phyloP scores from a whole-genome alignment of 2,329 filamentous ascomycete genomes.

The Ophiostoma sp. region DNA sequence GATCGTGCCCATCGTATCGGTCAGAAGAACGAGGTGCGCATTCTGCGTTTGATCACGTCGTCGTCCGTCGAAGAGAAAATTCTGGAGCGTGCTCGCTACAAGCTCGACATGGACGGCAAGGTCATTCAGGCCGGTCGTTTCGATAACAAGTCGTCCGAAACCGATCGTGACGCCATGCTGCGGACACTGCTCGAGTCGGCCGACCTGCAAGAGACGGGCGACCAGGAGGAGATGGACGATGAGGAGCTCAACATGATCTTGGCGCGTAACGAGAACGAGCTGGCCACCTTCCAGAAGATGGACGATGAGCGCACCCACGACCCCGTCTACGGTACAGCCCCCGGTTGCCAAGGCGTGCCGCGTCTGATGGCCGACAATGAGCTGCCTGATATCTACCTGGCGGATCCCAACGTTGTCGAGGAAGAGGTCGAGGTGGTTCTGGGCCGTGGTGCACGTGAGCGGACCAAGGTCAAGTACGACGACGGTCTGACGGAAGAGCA shows the following conservation, averaged over 20 bases:
- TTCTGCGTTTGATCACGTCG: slow-evolving; percentile 90
- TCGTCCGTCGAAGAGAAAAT: slow-evolving; percentile 99
- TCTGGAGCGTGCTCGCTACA: slow-evolving; percentile 92
- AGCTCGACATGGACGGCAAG: slow-evolving; percentile 99
- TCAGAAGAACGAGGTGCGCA: slow-evolving; percentile 98
- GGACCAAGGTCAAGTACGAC: slow-evolving; percentile 92
- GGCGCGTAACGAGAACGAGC: slow-evolving; percentile 80
- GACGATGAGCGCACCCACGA: slow-evolving; percentile 71
- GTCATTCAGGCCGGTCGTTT: slow-evolving; percentile 99
- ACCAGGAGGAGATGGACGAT: slow-evolving; percentile 97
- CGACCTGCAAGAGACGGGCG: slow-evolving; percentile 65
- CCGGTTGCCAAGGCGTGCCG: slow-evolving; percentile 63
- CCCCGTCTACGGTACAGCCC: slow-evolving; percentile 67
- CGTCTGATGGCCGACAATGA: slow-evolving; percentile 86
- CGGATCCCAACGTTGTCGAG: slow-evolving; percentile 80
- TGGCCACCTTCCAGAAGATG: slow-evolving; percentile 75
- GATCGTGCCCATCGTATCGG: slow-evolving; percentile 99
- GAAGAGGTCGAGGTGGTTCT: slow-evolving; percentile 72
- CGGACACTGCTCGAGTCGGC: slow-evolving; percentile 88
- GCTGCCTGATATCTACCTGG: slow-evolving; percentile 89
- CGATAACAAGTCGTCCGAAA: slow-evolving; percentile 98
- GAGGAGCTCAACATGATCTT: slow-evolving; percentile 95
- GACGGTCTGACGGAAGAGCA: slow-evolving; percentile 98
- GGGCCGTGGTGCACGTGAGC: slow-evolving; percentile 90
- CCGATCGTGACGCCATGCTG: slow-evolving; percentile 95